Percentiles rank a stretch among this genome's conserved stretches.
These are phyloP conservation scores for Ophiobolus disseminans DNA, from an alignment of 2,329 filamentous ascomycete genomes.

Conservation along the genomic window DNA sequence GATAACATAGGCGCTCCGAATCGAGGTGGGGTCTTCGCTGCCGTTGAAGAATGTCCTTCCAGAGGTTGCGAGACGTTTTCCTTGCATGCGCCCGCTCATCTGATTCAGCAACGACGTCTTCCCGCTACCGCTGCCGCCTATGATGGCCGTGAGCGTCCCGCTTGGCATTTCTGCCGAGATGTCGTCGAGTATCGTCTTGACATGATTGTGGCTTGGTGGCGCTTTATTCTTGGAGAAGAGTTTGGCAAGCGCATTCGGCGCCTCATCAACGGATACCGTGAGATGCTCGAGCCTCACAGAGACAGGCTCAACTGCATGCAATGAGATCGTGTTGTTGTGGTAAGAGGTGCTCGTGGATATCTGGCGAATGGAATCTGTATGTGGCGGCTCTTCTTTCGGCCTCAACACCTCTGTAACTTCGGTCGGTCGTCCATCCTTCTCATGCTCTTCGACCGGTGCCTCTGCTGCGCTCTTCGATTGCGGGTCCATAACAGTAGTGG, in stretches of 20 bases:
- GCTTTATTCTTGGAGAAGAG: constrained; percentile 37
- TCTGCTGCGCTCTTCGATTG: constrained; percentile 16
- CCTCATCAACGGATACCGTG: constrained; percentile 64
- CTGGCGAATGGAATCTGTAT: constrained; percentile 17
- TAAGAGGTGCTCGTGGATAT: constrained; percentile 27
- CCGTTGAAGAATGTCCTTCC: constrained; percentile 70
- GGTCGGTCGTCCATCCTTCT: background rate
- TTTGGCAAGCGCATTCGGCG: constrained; percentile 50
- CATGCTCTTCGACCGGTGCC: constrained; percentile 3
- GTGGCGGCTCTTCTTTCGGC: constrained; percentile 3
- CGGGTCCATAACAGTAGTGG: constrained; percentile 18
- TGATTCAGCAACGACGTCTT: constrained; percentile 69
- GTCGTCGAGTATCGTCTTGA: constrained; percentile 64
- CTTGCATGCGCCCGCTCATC: constrained; percentile 70
- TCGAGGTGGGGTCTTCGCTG: constrained; percentile 53
- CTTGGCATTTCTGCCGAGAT: constrained; percentile 69
- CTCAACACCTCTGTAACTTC: constrained; percentile 2
- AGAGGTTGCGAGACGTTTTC: constrained; percentile 59
- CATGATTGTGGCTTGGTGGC: constrained; percentile 29
- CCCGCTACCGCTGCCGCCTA: constrained; percentile 75
- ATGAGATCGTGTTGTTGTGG: constrained; percentile 43
- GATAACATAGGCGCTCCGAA: constrained; percentile 74
- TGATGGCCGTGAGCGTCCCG: constrained; percentile 75
- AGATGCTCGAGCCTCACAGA: constrained; percentile 62
- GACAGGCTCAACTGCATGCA: constrained; percentile 63